These are phyloP conservation scores for Vanrija sp. DNA, from an alignment of 1,284 basidiomycete genomes.

Conservation along the genomic window DNA sequence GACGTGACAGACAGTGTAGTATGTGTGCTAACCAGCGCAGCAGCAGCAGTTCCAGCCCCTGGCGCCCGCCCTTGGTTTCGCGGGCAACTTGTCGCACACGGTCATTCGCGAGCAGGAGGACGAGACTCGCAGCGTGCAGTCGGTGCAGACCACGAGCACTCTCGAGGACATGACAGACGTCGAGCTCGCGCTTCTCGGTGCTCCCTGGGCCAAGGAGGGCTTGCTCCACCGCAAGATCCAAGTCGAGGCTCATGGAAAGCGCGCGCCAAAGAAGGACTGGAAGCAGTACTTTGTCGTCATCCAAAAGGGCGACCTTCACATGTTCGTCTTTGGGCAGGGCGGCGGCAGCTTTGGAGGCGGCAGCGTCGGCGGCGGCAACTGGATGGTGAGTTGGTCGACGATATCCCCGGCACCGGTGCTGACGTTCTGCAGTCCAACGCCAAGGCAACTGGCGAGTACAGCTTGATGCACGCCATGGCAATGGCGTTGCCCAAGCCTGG, in stretches of 20 bases:
- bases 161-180: constrained; percentile 72
- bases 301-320: constrained; percentile 83
- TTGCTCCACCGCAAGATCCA: constrained; percentile 91
- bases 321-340: constrained; percentile 82
- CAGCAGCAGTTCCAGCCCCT: constrained; percentile 38
- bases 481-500: constrained; percentile 83
- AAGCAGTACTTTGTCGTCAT: constrained; percentile 93
- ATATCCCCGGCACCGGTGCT: neutral
- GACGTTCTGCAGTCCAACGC: constrained; percentile 57
- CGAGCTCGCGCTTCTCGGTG: constrained; percentile 86
- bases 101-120: constrained; percentile 96
- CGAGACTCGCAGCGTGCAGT: constrained; percentile 64
- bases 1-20: neutral
- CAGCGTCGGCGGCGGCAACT: constrained; percentile 89
- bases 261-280: constrained; percentile 72
- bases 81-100: constrained; percentile 88
- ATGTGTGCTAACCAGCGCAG: neutral
- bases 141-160: constrained; percentile 57
- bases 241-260: constrained; percentile 71
- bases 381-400: constrained; percentile 65
- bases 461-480: constrained; percentile 80
- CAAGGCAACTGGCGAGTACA: constrained; percentile 69
- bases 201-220: constrained; percentile 98
- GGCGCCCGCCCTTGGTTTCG: constrained; percentile 83
- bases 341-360: constrained; percentile 50